Base-by-base conservation (phyloP, 371 early-diverging fungal species). In the Lichtheimia ramosa region DNA sequence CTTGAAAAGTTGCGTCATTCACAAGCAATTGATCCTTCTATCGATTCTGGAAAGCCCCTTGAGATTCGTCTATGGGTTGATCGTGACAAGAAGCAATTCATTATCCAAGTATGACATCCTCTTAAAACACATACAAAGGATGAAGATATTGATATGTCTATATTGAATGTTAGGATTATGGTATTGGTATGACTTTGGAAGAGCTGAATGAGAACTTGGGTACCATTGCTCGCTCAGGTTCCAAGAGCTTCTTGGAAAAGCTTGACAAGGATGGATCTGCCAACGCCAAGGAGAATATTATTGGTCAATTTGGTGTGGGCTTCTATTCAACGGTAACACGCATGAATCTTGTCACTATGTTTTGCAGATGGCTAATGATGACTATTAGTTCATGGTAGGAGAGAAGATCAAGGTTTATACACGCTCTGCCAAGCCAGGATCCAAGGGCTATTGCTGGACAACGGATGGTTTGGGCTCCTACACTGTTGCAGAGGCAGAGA, bases 251-350 rank as follows among this genome's bases (percentile, higher is more conserved):
- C 70, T 73, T 96, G 64, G 89, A 94, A 65, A 84, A 87, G 63
- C 63, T 96, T 67, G 87, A 92, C 50, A 81, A 83, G 21, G 81
- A 88, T 40, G 81, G 81, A 12, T 66, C 76, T 52, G 75, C 77
- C 34, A 73, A 79, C 40, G 84, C 87, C 48, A 88, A 78, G 54
- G 85, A 84, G 56, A 83, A 83, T 57, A 89, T 98, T 66, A 98
- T 99, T 77, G 99, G 99, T 51, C 99, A 99, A 81, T 99, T 99
- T 79, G 99, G 99, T 84, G 92, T 92, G 55, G 91, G 92, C 49
- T 92, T 93, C 69, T 91, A 93, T 65, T 92, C 90, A 43, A 90
- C 93, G 18, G 85, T 83, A 75, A 74, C 59, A 20, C 20, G 39
- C 49, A 18, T n/a, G 41, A 54, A n/a, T 18, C 46, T 46, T 21